These are phyloP conservation scores for Ehretia macrophylla DNA, from an alignment of 257 asterid species.

Conservation along the genomic window DNA sequence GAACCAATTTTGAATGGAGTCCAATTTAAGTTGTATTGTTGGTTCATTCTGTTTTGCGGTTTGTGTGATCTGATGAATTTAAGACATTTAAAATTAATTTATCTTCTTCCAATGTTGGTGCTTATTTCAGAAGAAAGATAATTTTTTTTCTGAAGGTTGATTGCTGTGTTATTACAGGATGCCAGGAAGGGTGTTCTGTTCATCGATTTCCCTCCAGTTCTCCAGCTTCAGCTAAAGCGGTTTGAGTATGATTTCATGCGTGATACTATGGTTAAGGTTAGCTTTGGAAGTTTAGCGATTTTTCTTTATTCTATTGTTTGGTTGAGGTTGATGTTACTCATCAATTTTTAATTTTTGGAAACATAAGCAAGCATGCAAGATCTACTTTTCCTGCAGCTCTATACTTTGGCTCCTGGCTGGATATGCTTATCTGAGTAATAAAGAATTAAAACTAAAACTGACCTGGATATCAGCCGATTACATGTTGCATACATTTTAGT, in stretches of 20 bases:
- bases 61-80: not conserved
- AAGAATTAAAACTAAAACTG: too few species aligned
- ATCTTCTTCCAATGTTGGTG: not conserved
- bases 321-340: not conserved
- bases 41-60: not conserved
- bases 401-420: too few species aligned
- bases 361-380: too few species aligned
- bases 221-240: conserved; percentile 76
- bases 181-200: conserved; percentile 82
- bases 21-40: too few species aligned
- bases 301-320: conserved; percentile 1
- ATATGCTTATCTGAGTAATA: too few species aligned
- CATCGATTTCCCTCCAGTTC: conserved; percentile 82
- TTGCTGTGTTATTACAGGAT: conserved; percentile 47
- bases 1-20: not conserved
- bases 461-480: too few species aligned
- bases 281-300: conserved; percentile 3
- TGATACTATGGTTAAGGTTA: conserved; percentile 82
- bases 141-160: conserved; percentile 36
- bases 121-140: not conserved
- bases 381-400: too few species aligned
- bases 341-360: too few species aligned
- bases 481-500: too few species aligned
- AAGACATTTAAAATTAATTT: not conserved
- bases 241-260: conserved; percentile 76